These are phyloP conservation scores for Sesbania bispinosa DNA, from an alignment of 306 rosid species.

Conservation along the genomic window DNA sequence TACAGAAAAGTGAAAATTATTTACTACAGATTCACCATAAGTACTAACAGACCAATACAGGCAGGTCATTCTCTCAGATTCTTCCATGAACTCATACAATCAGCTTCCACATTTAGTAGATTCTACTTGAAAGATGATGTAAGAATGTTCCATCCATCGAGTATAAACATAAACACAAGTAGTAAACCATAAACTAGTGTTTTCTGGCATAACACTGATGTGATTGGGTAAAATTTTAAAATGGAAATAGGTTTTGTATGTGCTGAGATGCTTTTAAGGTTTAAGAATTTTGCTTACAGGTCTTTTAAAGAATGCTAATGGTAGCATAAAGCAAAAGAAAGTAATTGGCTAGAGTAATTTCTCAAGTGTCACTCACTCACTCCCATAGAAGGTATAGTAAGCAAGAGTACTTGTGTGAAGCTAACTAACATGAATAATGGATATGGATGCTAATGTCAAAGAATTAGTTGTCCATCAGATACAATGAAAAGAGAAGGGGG, in stretches of 20 bases:
- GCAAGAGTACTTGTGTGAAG: too few species aligned
- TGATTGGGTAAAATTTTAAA: neutral
- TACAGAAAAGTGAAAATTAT: neutral
- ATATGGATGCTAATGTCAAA: too few species aligned
- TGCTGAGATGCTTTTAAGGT: constrained; percentile 15
- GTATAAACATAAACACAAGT: neutral
- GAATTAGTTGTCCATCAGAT: too few species aligned
- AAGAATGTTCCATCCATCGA: neutral
- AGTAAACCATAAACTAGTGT: neutral
- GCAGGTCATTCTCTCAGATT: constrained; percentile 10
- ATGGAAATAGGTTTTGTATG: neutral
- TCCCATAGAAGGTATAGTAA: too few species aligned
- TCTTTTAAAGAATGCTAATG: constrained; percentile 11
- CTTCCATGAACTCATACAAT: neutral
- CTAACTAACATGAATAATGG: too few species aligned
- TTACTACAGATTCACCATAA: neutral
- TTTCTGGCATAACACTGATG: neutral
- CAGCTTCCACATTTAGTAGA: neutral
- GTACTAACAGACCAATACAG: neutral
- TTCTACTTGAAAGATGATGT: neutral
- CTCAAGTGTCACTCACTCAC: too few species aligned
- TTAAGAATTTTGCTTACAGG: neutral
- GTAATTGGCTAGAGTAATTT: neutral
- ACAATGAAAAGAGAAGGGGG: neutral
- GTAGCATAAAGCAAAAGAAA: constrained; percentile 21